A percentile compares a stretch with the other conserved stretches of the same genome.
phyloP scores from a whole-genome alignment of 257 asterid genomes.

The Ilex asprella region DNA sequence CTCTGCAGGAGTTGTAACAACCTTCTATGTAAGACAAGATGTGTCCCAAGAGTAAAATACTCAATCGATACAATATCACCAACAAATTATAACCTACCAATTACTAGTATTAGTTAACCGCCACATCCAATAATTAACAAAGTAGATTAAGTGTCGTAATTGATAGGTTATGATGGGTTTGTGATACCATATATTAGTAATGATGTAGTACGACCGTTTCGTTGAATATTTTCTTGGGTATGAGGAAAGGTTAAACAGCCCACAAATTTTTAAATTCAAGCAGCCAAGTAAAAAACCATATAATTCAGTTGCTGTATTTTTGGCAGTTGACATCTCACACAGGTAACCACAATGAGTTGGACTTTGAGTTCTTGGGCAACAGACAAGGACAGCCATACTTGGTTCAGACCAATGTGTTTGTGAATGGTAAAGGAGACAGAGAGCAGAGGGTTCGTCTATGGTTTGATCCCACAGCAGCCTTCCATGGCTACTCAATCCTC shows the following conservation, averaged over 20 bases:
- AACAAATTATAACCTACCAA: no score
- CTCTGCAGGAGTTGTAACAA: conserved; percentile 65
- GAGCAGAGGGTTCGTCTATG: background rate
- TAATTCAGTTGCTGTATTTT: background rate
- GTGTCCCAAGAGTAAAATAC: no score
- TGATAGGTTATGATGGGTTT: background rate
- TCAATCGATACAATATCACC: no score
- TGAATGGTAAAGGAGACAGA: conserved; percentile 3
- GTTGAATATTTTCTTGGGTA: no score
- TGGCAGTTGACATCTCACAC: conserved; percentile 10
- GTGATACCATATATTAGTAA: no score
- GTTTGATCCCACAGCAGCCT: background rate
- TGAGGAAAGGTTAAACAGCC: no score
- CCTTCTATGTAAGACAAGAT: conserved; percentile 42
- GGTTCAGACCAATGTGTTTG: conserved; percentile 13
- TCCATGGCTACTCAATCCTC: background rate
- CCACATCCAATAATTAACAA: no score
- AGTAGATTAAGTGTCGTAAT: no score
- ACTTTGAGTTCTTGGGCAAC: conserved; percentile 15
- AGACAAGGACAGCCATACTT: conserved; percentile 9
- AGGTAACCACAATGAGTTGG: conserved; percentile 4
- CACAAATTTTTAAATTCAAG: background rate
- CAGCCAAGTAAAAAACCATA: no score
- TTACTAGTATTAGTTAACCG: no score
- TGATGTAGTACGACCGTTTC: no score